Evolutionary conservation across 2,329 filamentous ascomycete species (phyloP), one percentile per base, ranked within the genome.

Genomic region (Penicillium sp.): DNA sequence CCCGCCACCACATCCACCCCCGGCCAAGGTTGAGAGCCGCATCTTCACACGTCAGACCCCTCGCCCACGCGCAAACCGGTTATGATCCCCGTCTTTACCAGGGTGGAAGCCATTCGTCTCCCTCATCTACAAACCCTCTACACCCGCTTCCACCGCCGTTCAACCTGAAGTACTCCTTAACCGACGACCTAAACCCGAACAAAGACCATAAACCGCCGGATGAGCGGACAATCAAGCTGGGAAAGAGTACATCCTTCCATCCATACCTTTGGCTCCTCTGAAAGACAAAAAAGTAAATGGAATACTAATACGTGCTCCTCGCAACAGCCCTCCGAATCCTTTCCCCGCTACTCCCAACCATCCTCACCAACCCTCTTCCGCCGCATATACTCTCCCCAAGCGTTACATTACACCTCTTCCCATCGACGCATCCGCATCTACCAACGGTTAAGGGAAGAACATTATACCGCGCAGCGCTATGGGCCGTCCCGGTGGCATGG

Each of bases 401-500:
- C 62, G 86, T 89, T 56, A 84, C 81, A 29, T 82, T 90, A 21
- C 86, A 88, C 69, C 81, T 89, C 13, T 90, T 90, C 67, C 87
- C 87, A 21, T 89, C 87, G 5, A 83, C 81, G 5, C 81, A 83
- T 65, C 81, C 81, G n/a, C 81, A 83, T 66, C 91, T 99, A 3
- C 95, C 95, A 38, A 91, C 88, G n/a, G 95, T 98, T 46, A 92
- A 91, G 30, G 95, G 95, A 56, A 88, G 91, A 51, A 90, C 97
- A 41, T 90, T 92, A 52, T 99, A 99, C 76, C 91, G 91, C 41
- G 94, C 95, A 19, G 95, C 95, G 3, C 83, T 99, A 44, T 98
- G 93, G 93, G 97, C 95, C 0, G 93, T 93, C 0, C 95, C 95
- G 0, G 90, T 99, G 56, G 94, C 93, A 31, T 99, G 95, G 95